These are phyloP conservation scores for Vanrija sp. DNA, from an alignment of 1,284 basidiomycete species.

Conservation along the genomic window DNA sequence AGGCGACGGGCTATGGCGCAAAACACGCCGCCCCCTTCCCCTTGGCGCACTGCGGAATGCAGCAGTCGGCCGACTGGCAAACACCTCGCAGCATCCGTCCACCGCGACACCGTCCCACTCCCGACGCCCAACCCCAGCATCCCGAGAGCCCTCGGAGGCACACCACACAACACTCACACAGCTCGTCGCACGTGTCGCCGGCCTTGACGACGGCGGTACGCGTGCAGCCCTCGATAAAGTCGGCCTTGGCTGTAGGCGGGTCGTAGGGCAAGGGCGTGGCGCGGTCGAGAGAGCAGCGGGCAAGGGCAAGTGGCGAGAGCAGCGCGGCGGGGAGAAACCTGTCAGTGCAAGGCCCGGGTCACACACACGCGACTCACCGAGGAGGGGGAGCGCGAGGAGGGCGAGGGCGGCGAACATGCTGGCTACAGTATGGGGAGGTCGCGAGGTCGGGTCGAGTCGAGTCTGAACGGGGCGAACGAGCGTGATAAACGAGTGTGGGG, in stretches of 20 bases:
- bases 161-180: conserved; percentile 37
- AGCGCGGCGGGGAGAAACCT: background rate
- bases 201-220: conserved; percentile 42
- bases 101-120: no score
- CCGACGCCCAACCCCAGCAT: no score
- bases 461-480: no score
- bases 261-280: no score
- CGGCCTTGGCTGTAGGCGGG: conserved; percentile 6
- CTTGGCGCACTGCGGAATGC: no score
- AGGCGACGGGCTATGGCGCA: no score
- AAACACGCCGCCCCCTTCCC: no score
- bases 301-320: background rate
- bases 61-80: no score
- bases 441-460: no score
- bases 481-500: background rate
- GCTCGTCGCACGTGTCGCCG: conserved; percentile 49
- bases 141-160: no score
- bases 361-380: conserved; percentile 24
- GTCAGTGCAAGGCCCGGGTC: background rate
- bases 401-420: background rate
- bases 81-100: no score
- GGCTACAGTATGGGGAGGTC: background rate
- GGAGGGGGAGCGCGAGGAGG: conserved; percentile 21
- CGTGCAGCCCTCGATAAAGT: conserved; percentile 30
- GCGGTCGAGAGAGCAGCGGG: background rate